Evolutionary conservation across 345 rosid species (phyloP).

Genomic region (Cardamine resedifolia): DNA sequence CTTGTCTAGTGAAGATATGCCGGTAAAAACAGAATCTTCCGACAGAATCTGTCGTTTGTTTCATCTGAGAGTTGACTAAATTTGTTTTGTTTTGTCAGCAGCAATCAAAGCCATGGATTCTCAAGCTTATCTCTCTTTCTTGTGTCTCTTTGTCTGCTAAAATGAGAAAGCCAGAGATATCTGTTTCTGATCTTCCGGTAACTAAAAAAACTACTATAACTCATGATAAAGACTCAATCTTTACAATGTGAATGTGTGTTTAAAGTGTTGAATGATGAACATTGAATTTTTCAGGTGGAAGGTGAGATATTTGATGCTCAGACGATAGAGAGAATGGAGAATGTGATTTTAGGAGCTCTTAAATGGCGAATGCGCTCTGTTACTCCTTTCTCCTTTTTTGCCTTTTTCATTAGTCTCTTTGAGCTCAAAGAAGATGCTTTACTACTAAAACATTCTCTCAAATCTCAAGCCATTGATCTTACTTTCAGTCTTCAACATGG

Average conservation of each 20-base stretch:
- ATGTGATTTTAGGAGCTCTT: constrained; percentile 65
- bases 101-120: constrained; percentile 62
- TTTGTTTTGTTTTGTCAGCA: constrained; percentile 6
- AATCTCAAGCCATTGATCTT: constrained; percentile 56
- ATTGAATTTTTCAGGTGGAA: constrained; percentile 35
- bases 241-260: constrained; percentile 16
- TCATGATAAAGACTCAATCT: constrained; percentile 4
- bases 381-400: constrained; percentile 77
- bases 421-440: constrained; percentile 51
- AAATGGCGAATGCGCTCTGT: constrained; percentile 93
- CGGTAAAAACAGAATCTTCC: constrained; percentile 46
- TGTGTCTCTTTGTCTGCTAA: constrained; percentile 75
- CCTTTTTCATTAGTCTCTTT: constrained; percentile 55
- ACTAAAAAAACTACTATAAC: neutral
- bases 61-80: constrained; percentile 10
- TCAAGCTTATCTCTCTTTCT: constrained; percentile 62
- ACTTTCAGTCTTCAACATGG: constrained; percentile 66
- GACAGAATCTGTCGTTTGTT: constrained; percentile 14
- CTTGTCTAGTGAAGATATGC: constrained; percentile 56
- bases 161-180: constrained; percentile 60
- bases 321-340: constrained; percentile 69
- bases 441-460: constrained; percentile 43
- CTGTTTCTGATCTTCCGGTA: constrained; percentile 53
- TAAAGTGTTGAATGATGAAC: neutral
- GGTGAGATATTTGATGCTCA: constrained; percentile 54